Evolutionary conservation across 169 alveolate genomes (phyloP).

Genomic region (Plasmodium reichenowi): DNA sequence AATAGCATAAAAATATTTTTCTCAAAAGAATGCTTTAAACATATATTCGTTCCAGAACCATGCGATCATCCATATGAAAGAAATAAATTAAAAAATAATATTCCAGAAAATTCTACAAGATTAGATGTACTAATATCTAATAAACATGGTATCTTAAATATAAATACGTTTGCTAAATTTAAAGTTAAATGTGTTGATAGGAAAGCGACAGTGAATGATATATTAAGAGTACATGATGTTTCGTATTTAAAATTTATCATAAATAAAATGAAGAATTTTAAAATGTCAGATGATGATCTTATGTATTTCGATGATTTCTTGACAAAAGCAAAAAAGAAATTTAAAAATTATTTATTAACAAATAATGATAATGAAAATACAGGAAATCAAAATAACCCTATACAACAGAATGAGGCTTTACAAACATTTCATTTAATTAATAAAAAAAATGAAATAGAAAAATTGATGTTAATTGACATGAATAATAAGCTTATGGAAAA

Average conservation of each 20-base stretch:
- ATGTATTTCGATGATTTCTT: constrained; percentile 80
- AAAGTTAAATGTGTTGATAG: constrained; percentile 85
- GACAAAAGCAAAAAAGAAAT: constrained; percentile 86
- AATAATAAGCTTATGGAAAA: too few species aligned
- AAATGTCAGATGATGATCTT: constrained; percentile 75
- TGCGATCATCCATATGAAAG: constrained; percentile 90
- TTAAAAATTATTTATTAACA: constrained; percentile 93
- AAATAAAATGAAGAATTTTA: constrained; percentile 75
- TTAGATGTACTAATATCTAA: constrained; percentile 90
- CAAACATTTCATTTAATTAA: too few species aligned
- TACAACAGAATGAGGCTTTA: too few species aligned
- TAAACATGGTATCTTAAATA: constrained; percentile 88
- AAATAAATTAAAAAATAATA: constrained; percentile 84
- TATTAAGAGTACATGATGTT: constrained; percentile 96
- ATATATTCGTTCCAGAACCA: constrained; percentile 93
- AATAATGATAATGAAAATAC: constrained; percentile 88
- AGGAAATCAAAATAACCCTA: too few species aligned
- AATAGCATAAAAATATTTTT: constrained; percentile 54
- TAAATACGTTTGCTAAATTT: constrained; percentile 86
- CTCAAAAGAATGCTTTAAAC: constrained; percentile 85
- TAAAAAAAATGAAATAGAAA: too few species aligned
- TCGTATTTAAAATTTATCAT: constrained; percentile 90
- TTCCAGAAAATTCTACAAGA: constrained; percentile 93
- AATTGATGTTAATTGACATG: too few species aligned
- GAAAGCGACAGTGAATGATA: constrained; percentile 92